Percentiles rank a stretch among this genome's conserved stretches.
phyloP scores from a whole-genome alignment of 2,329 filamentous ascomycete genomes.

The Myriangium duriaei region DNA sequence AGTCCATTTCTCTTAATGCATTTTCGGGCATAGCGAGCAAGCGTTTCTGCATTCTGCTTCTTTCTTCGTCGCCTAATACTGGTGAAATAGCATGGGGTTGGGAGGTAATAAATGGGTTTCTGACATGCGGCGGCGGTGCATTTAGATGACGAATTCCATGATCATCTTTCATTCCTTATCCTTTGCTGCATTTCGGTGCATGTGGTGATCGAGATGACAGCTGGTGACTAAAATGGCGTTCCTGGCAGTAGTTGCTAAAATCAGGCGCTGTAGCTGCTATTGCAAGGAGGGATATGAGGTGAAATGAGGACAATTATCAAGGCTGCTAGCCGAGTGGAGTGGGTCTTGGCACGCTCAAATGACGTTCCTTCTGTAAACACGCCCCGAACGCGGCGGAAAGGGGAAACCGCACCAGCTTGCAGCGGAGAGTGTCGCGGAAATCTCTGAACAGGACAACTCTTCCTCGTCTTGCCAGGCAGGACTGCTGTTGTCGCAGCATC shows the following conservation, averaged over 20 bases:
- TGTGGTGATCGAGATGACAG: too few relatives aligned
- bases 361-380: background rate
- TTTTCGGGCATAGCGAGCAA: conserved; percentile 10
- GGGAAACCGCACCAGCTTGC: conserved; percentile 2
- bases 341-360: background rate
- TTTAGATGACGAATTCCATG: too few relatives aligned
- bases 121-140: too few relatives aligned
- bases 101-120: conserved; percentile 1
- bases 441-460: background rate
- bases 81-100: background rate
- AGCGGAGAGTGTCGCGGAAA: background rate
- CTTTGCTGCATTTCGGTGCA: too few relatives aligned
- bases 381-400: conserved; percentile 2
- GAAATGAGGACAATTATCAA: too few relatives aligned
- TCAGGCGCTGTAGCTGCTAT: too few relatives aligned
- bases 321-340: too few relatives aligned
- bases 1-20: too few relatives aligned
- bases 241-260: too few relatives aligned
- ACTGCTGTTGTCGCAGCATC: background rate
- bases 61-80: background rate
- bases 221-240: too few relatives aligned
- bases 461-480: background rate
- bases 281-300: too few relatives aligned
- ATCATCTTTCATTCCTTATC: too few relatives aligned
- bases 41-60: conserved; percentile 2